Evolutionary conservation across 352 stramenopile genomes (phyloP).

Genomic region (Phytophthora colocasiae): DNA sequence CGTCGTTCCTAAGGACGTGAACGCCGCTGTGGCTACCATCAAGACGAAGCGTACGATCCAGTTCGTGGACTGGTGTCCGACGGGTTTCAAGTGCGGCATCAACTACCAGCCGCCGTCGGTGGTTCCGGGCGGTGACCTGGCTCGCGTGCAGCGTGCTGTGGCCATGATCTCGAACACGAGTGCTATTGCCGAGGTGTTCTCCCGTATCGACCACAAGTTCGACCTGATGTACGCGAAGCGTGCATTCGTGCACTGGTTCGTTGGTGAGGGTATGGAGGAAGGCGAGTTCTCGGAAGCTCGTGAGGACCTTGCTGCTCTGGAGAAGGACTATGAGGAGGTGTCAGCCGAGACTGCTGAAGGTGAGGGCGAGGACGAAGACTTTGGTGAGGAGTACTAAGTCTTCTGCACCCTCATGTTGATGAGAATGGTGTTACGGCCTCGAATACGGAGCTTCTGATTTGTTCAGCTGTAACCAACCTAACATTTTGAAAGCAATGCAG

Average conservation of each 20-base stretch:
- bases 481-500: conserved; percentile 3
- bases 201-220: conserved; percentile 41
- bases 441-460: neutral
- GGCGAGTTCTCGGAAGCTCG: conserved; percentile 99
- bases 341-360: conserved; percentile 98
- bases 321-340: conserved; percentile 99
- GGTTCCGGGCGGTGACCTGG: conserved; percentile 97
- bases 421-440: neutral
- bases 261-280: conserved; percentile 99
- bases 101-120: conserved; percentile 87
- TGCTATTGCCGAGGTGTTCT: conserved; percentile 92
- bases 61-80: conserved; percentile 99
- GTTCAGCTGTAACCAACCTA: neutral
- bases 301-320: conserved; percentile 89
- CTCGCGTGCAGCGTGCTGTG: conserved; percentile 97
- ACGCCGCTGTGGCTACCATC: conserved; percentile 97
- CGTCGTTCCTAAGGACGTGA: conserved; percentile 96
- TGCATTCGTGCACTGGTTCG: conserved; percentile 99
- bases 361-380: conserved; percentile 96
- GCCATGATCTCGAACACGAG: conserved; percentile 99
- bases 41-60: conserved; percentile 99
- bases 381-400: conserved; percentile 90
- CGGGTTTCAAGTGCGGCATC: conserved; percentile 97
- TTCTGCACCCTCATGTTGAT: neutral
- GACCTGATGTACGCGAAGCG: conserved; percentile 51